Conservation (phyloP, 2,329 filamentous ascomycete genomes). For the Dactylellina drechsleri region DNA sequence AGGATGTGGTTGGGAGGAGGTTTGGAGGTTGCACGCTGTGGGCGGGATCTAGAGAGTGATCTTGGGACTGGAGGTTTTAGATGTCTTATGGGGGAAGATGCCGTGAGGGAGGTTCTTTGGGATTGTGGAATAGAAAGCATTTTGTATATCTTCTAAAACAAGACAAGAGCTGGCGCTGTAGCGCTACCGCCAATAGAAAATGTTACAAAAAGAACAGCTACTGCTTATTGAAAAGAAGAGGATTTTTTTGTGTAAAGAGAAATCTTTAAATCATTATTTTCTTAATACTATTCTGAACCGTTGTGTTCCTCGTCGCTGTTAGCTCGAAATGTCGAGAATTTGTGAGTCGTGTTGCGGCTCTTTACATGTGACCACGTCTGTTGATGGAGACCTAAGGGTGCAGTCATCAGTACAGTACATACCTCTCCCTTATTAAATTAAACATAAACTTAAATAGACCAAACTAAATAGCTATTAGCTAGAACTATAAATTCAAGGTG, state of each 20-base stretch:
- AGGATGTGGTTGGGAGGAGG: slow-evolving; percentile 13
- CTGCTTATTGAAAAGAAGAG: no score
- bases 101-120: slow-evolving; percentile 18
- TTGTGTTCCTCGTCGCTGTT: no score
- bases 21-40: slow-evolving; percentile 13
- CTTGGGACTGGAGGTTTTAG: slow-evolving; percentile 12
- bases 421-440: neutral
- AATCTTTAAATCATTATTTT: no score
- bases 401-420: slow-evolving; percentile 13
- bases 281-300: no score
- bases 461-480: no score
- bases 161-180: no score
- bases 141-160: neutral
- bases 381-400: slow-evolving; percentile 18
- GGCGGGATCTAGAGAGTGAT: slow-evolving; percentile 20
- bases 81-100: slow-evolving; percentile 12
- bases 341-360: slow-evolving; percentile 1
- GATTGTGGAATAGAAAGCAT: slow-evolving; percentile 6
- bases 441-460: neutral
- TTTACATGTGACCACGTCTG: slow-evolving; percentile 43
- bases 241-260: no score
- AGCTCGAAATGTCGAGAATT: no score
- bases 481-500: no score
- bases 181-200: no score
- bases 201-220: no score